Evolutionary conservation across 2,329 filamentous ascomycete species (phyloP).

Genomic region (Orbilia oligospora): DNA sequence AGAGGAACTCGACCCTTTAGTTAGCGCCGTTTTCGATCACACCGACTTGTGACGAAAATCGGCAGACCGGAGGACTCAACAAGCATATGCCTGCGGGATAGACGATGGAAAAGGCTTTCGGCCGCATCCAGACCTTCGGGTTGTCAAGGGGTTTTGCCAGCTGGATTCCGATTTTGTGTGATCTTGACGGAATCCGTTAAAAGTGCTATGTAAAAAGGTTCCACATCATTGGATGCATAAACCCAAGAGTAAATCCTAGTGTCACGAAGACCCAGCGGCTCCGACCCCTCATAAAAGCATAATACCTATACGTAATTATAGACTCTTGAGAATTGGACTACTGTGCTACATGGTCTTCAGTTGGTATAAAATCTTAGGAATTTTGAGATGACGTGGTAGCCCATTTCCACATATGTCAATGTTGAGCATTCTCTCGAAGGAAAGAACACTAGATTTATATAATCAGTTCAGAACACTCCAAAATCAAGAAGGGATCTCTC

Average conservation of each 20-base stretch:
- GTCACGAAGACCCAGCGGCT: constrained; percentile 15
- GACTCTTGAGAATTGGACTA: not conserved
- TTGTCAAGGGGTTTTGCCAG: constrained; percentile 44
- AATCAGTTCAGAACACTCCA: not conserved
- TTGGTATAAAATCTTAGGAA: constrained; percentile 6
- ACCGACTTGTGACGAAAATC: constrained; percentile 34
- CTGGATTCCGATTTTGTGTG: constrained; percentile 41
- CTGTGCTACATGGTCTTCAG: not conserved
- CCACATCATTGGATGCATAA: constrained; percentile 28
- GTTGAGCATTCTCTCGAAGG: not conserved
- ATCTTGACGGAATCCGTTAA: constrained; percentile 29
- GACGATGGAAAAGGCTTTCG: constrained; percentile 40
- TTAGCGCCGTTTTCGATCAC: constrained; percentile 45
- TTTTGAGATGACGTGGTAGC: not conserved
- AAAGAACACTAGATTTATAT: not conserved
- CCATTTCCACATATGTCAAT: not conserved
- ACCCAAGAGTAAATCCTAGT: constrained; percentile 5
- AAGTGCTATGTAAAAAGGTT: constrained; percentile 18
- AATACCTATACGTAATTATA: constrained; percentile 1
- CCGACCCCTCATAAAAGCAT: constrained; percentile 3
- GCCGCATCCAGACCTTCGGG: constrained; percentile 60
- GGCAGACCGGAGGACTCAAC: constrained; percentile 24
- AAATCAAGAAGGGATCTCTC: not conserved
- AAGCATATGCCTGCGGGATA: constrained; percentile 46
- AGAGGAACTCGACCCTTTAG: constrained; percentile 46